Percentiles rank a stretch among this genome's conserved stretches.
These are phyloP conservation scores for Hypholoma fasciculare DNA, from an alignment of 768 basidiomycete species.

Conservation along the genomic window DNA sequence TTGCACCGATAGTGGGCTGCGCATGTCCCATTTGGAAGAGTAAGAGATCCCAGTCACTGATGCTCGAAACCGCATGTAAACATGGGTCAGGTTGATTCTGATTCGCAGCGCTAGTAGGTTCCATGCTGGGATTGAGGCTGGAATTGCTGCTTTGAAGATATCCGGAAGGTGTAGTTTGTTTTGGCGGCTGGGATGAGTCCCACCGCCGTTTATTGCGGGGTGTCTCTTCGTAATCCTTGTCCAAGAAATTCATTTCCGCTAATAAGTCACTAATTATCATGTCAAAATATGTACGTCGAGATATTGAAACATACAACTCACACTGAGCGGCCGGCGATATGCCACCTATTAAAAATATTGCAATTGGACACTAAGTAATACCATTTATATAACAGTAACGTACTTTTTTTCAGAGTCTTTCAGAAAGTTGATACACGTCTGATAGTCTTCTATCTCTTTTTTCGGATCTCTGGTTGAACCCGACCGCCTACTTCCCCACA, in stretches of 20 bases:
- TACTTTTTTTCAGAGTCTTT: conserved; percentile 8
- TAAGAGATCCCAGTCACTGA: conserved; percentile 21
- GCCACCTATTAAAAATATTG: conserved; percentile 25
- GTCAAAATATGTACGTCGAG: conserved; percentile 17
- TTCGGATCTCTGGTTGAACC: conserved; percentile 34
- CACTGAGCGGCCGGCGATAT: conserved; percentile 37
- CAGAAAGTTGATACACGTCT: conserved; percentile 32
- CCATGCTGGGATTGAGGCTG: neutral
- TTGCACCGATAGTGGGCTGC: neutral
- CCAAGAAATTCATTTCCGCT: conserved; percentile 52
- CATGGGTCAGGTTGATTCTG: neutral
- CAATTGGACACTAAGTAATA: neutral
- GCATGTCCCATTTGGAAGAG: conserved; percentile 20
- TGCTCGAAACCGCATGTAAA: conserved; percentile 1
- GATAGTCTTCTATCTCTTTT: conserved; percentile 48
- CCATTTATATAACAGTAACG: neutral
- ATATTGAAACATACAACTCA: conserved; percentile 12
- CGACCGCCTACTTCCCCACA: conserved; percentile 48
- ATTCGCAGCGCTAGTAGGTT: neutral
- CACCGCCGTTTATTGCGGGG: conserved; percentile 48
- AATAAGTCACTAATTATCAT: conserved; percentile 52
- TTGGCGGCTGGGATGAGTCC: conserved; percentile 18
- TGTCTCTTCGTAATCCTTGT: conserved; percentile 43
- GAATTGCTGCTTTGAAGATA: neutral
- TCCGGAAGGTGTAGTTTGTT: neutral